Evolutionary conservation across 371 early-diverging fungal genomes (phyloP), one percentile per base, ranked within the genome.

Genomic region (Nematocida ausubeli): DNA sequence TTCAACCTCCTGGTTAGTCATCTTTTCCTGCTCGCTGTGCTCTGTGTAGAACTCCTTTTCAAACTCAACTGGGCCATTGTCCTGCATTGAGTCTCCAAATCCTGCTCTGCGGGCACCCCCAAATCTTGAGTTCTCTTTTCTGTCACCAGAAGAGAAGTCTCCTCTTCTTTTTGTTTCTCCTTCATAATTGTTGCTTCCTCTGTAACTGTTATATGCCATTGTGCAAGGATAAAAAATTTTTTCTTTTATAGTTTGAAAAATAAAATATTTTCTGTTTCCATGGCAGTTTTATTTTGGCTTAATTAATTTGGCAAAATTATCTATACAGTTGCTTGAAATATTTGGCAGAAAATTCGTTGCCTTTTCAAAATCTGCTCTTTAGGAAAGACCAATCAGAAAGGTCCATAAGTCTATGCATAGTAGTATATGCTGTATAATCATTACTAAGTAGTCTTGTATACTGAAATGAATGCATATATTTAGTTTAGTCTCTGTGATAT

Each of bases 41-140:
- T 89, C 84, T 19, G 55, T 28, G 69, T 87, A 87, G 79, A 88
- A 87, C 60, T 87, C 95, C 57, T 88, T 88, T 83, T 95, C 93
- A 83, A 98, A 96, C 52, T 62, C 75, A 16, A 83, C 82, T 69
- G 84, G 65, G 40, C 81, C 81, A 32, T 80, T 80, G 72, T 80
- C 81, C 63, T 70, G 7, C 26, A 70, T 50, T n/a, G 81, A 49
- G 12, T 70, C 78, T 54, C 66, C 78, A 67, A 75, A 75, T 3
- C 42, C n/a, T 26, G 50, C 40, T 55, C 65, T 75, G 5, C 39
- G 49, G 3, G 22, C 55, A 30, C 54, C 52, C 4, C 68, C 50
- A 24, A 66, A 66, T 44, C 67, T 40, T 40, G 58, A 57, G 49
- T 75, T 75, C 54, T 75, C 78, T 55, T 75, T 75, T 75, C 78